Conservation (phyloP, 345 rosid genomes). For the Ceriops tagal region DNA sequence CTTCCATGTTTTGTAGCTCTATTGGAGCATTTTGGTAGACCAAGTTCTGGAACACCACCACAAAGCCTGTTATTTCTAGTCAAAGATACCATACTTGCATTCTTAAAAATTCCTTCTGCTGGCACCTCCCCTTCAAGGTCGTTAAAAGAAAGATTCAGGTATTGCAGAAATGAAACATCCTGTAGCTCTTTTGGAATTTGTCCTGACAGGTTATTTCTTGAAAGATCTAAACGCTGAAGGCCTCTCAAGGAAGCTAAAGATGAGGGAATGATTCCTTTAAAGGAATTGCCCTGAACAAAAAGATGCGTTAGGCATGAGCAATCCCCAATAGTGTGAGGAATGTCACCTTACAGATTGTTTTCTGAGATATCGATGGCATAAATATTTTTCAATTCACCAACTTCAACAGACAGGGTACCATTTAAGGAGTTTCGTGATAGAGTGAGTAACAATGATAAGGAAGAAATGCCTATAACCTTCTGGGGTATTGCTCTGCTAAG, state of each 20-base stretch:
- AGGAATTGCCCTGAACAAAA: constrained; percentile 21
- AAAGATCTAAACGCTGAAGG: constrained; percentile 32
- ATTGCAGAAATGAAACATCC: background rate
- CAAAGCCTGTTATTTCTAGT: constrained; percentile 32
- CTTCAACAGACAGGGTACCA: constrained; percentile 21
- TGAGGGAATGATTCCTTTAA: constrained; percentile 32
- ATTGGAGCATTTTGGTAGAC: constrained; percentile 13
- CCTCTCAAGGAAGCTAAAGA: constrained; percentile 27
- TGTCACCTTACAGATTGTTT: constrained; percentile 32
- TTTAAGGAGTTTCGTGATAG: constrained; percentile 31
- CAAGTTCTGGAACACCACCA: constrained; percentile 27
- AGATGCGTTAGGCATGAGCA: constrained; percentile 22
- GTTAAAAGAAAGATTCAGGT: constrained; percentile 39
- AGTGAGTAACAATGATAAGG: constrained; percentile 15
- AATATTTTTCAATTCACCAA: constrained; percentile 23
- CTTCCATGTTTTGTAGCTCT: background rate
- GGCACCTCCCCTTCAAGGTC: constrained; percentile 44
- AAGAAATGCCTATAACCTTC: constrained; percentile 14
- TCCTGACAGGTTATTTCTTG: constrained; percentile 35
- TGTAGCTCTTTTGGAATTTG: constrained; percentile 19
- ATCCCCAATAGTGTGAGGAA: constrained; percentile 23
- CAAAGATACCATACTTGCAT: constrained; percentile 28
- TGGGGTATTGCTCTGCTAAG: constrained; percentile 26
- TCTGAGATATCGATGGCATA: background rate
- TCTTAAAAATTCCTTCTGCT: constrained; percentile 29